Conservation (phyloP, 2,329 filamentous ascomycete species). For the Fusarium sp. region DNA sequence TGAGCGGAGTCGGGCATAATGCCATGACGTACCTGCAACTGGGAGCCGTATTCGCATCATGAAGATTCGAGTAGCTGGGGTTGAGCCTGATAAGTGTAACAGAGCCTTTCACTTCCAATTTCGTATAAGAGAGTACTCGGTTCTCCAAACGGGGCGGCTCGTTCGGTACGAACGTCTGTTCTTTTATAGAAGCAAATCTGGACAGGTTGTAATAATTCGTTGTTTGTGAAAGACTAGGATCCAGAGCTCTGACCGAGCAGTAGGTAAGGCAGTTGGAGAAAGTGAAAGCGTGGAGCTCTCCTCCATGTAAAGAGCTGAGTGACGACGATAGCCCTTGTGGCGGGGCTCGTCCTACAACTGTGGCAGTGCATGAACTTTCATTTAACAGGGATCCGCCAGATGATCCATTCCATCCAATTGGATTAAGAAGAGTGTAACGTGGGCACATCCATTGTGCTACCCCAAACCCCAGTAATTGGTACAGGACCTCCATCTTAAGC, state of each 20-base stretch:
- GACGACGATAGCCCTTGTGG: slow-evolving; percentile 19
- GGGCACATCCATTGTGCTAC: slow-evolving; percentile 20
- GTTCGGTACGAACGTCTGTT: neutral
- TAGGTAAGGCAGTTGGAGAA: neutral
- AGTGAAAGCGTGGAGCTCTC: slow-evolving; percentile 12
- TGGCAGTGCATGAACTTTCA: slow-evolving; percentile 23
- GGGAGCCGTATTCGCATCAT: slow-evolving; percentile 86
- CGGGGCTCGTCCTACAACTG: slow-evolving; percentile 5
- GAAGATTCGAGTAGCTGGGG: neutral
- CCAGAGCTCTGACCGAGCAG: slow-evolving; percentile 18
- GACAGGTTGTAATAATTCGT: slow-evolving; percentile 7
- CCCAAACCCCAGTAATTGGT: neutral
- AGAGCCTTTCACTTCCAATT: neutral
- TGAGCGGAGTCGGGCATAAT: neutral
- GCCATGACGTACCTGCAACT: slow-evolving; percentile 76
- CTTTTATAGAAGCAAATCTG: neutral
- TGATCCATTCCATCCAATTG: neutral
- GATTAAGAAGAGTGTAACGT: slow-evolving; percentile 17
- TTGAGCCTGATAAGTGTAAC: neutral
- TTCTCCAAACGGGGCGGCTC: neutral
- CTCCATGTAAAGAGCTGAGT: neutral
- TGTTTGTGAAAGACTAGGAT: slow-evolving; percentile 27
- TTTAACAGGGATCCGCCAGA: slow-evolving; percentile 13
- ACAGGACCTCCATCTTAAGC: neutral
- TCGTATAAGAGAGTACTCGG: neutral